These are phyloP conservation scores for Rhytidhysteron rufulum DNA, from an alignment of 2,329 filamentous ascomycete genomes.

Conservation along the genomic window DNA sequence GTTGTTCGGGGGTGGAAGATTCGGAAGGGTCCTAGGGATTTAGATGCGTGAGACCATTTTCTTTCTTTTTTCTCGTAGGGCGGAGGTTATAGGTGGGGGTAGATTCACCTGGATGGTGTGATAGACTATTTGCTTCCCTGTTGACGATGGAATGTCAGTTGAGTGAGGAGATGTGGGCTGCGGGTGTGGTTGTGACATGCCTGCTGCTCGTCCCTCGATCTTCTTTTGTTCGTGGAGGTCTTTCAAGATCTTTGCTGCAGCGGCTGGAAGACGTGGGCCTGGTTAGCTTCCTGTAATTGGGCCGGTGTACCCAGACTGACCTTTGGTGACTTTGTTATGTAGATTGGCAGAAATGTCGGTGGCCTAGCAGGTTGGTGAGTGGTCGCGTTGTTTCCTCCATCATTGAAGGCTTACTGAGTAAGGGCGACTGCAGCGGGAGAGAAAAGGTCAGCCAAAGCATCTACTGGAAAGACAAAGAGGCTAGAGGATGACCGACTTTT, in stretches of 20 bases:
- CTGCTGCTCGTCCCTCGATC: conserved; percentile 55
- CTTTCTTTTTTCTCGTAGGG: neutral
- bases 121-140: conserved; percentile 61
- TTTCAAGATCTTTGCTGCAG: conserved; percentile 58
- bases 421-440: conserved; percentile 41
- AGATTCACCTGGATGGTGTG: conserved; percentile 47
- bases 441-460: neutral
- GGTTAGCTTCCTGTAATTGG: neutral
- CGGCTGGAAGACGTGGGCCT: conserved; percentile 36
- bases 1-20: conserved; percentile 44
- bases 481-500: conserved; percentile 40
- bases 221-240: conserved; percentile 59
- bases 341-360: conserved; percentile 60
- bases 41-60: neutral
- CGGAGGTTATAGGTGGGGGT: neutral
- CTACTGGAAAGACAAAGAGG: neutral
- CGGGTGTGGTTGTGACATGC: conserved; percentile 27
- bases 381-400: too few species aligned
- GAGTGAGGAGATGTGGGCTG: neutral
- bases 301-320: conserved; percentile 22
- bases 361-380: conserved; percentile 37
- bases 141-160: neutral
- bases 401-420: conserved; percentile 52
- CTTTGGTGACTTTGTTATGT: conserved; percentile 58
- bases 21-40: conserved; percentile 48